These are phyloP conservation scores for Psilocybe subaeruginosa DNA, from an alignment of 768 basidiomycete genomes.

Conservation along the genomic window DNA sequence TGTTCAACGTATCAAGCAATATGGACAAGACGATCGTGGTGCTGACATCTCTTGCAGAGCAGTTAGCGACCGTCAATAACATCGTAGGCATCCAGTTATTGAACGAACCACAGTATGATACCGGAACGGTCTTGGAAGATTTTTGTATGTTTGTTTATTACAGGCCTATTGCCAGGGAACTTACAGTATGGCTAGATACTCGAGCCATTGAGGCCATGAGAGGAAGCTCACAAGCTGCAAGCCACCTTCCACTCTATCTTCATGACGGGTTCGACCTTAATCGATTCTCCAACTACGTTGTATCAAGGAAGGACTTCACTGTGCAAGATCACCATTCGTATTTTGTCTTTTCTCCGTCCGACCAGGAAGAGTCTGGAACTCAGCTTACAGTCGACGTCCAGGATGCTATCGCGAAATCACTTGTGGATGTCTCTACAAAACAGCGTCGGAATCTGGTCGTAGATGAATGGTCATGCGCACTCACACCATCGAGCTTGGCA, in stretches of 20 bases:
- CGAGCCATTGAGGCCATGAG: conserved; percentile 54
- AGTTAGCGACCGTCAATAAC: conserved; percentile 48
- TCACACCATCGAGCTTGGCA: conserved; percentile 63
- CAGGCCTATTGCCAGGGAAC: not conserved
- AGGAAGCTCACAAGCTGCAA: conserved; percentile 34
- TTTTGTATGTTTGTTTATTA: conserved; percentile 39
- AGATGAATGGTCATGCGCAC: conserved; percentile 82
- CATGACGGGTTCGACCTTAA: conserved; percentile 69
- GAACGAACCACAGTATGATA: conserved; percentile 60
- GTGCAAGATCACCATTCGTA: conserved; percentile 79
- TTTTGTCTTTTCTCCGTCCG: conserved; percentile 64
- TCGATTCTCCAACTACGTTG: conserved; percentile 51
- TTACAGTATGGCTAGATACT: conserved; percentile 39
- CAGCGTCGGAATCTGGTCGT: conserved; percentile 61
- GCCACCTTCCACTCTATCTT: conserved; percentile 61
- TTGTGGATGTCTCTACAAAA: conserved; percentile 25
- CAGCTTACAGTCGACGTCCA: conserved; percentile 58
- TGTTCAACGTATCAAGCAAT: conserved; percentile 49
- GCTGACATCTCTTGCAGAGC: conserved; percentile 45
- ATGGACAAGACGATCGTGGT: conserved; percentile 55
- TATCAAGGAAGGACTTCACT: conserved; percentile 58
- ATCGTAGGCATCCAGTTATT: conserved; percentile 64
- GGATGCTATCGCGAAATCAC: conserved; percentile 37
- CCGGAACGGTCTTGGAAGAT: conserved; percentile 38
- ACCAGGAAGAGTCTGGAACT: conserved; percentile 50